Conservation (phyloP, 2,329 filamentous ascomycete species). For the Talaromyces albobiverticillius region DNA sequence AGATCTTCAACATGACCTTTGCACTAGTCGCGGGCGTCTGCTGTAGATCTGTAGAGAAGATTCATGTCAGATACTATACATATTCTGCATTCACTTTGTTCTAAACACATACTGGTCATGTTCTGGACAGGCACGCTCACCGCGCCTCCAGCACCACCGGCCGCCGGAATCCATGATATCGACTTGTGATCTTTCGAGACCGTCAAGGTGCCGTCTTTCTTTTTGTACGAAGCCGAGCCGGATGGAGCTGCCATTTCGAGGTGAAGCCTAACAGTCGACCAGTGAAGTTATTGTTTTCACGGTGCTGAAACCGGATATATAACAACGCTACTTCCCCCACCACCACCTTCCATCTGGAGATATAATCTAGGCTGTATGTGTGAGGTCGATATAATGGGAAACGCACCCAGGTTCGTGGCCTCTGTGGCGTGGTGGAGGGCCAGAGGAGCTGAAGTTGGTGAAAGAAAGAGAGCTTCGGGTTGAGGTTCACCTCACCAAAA, state of each 20-base stretch:
- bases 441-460: background rate
- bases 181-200: slow-evolving; percentile 70
- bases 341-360: slow-evolving; percentile 15
- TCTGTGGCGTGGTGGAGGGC: background rate
- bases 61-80: background rate
- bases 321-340: slow-evolving; percentile 28
- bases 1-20: slow-evolving; percentile 93
- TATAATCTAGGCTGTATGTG: background rate
- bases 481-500: background rate
- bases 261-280: slow-evolving; percentile 12
- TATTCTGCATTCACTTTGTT: background rate
- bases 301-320: slow-evolving; percentile 29
- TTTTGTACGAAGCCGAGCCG: slow-evolving; percentile 80
- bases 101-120: slow-evolving; percentile 69
- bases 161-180: slow-evolving; percentile 77
- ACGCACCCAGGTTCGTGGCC: too few species aligned
- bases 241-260: slow-evolving; percentile 48
- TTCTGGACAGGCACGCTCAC: slow-evolving; percentile 69
- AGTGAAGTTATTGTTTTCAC: slow-evolving; percentile 35
- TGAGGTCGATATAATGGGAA: background rate
- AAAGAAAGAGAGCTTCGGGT: background rate
- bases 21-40: slow-evolving; percentile 84
- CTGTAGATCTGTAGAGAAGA: slow-evolving; percentile 67
- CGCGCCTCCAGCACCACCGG: slow-evolving; percentile 58
- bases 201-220: slow-evolving; percentile 83